Conservation (phyloP, 2,329 filamentous ascomycete species). For the Alternaria sp. region DNA sequence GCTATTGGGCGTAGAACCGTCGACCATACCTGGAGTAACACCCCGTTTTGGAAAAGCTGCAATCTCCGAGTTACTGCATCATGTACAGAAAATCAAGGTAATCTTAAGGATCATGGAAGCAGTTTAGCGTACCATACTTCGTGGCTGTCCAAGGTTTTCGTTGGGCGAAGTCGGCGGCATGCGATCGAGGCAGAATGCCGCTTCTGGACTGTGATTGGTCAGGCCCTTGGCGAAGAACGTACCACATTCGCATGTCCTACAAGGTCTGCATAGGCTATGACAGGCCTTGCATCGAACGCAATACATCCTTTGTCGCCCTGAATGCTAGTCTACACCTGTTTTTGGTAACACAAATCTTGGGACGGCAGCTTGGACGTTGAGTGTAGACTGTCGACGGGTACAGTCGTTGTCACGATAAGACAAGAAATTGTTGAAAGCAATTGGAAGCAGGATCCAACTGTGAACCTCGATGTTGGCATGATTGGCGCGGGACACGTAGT, state of each 20-base stretch:
- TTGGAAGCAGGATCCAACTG: background rate
- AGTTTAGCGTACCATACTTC: conserved; percentile 26
- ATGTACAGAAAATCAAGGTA: background rate
- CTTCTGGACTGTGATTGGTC: conserved; percentile 36
- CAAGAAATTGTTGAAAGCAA: background rate
- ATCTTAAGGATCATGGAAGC: background rate
- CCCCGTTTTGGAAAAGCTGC: background rate
- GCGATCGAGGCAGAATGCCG: conserved; percentile 18
- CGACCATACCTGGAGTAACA: background rate
- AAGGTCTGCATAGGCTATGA: conserved; percentile 25
- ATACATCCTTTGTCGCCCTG: conserved; percentile 13
- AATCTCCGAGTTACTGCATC: background rate
- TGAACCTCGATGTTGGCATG: background rate
- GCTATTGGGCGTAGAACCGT: conserved; percentile 1
- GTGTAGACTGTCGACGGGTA: background rate
- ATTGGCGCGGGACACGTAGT: conserved; percentile 29
- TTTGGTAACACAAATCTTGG: background rate
- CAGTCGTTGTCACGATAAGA: background rate
- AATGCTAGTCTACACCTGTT: background rate
- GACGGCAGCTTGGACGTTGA: background rate
- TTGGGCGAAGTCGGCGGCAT: conserved; percentile 41
- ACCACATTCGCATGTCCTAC: conserved; percentile 35
- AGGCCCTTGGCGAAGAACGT: conserved; percentile 19
- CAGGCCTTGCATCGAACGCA: conserved; percentile 22
- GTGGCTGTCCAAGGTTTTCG: conserved; percentile 21